Evolutionary conservation across 768 basidiomycete genomes (phyloP), one percentile per base, ranked within the genome.

Genomic region (Podaxis pistillaris): DNA sequence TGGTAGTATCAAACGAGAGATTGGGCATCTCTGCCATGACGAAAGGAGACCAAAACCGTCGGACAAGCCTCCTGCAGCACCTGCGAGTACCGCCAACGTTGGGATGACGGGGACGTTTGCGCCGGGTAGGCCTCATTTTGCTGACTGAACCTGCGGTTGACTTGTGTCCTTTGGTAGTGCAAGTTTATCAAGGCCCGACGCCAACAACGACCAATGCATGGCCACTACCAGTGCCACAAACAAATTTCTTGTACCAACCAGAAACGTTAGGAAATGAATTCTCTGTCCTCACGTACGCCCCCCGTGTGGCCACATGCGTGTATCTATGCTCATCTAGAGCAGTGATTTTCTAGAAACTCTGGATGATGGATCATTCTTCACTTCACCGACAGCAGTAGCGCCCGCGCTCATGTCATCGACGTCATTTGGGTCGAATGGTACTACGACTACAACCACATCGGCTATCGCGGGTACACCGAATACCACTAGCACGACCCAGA

Each of bases 21-120:
- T 98, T 64, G 93, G 94, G 0, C 94, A 97, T 76, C 80, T 96
- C 13, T 97, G 95, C 70, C 91, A 93, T 68, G 96, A 96, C 73
- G 94, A 96, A 70, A 85, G 85, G 62, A 81, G 86, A 53, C 80
- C 81, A 1, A 86, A 86, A 69, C 73, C 70, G 17, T 65, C 70
- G 47, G 81, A 81, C 8, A 87, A 86, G 64, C 78, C 80, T 38
- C 71, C 72, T 62, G 54, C 72, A 13, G 65, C 66, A 3, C 56
- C 71, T 9, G 74, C 64, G 11, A 58, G 38, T 11, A 6, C 57
- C 26, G 41, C 64, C 15, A 64, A 40, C 33, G 66, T 71, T 1
- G 77, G 81, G 47, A 58, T 80, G 40, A 66, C 79, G 26, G 72
- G 78, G 58, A 67, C 72, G n/a, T 83, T 81, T 70, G 72, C 79